A percentile compares a stretch with the other conserved stretches of the same genome.
These are phyloP conservation scores for Ambrosiella xylebori DNA, from an alignment of 2,329 filamentous ascomycete genomes.

Conservation along the genomic window DNA sequence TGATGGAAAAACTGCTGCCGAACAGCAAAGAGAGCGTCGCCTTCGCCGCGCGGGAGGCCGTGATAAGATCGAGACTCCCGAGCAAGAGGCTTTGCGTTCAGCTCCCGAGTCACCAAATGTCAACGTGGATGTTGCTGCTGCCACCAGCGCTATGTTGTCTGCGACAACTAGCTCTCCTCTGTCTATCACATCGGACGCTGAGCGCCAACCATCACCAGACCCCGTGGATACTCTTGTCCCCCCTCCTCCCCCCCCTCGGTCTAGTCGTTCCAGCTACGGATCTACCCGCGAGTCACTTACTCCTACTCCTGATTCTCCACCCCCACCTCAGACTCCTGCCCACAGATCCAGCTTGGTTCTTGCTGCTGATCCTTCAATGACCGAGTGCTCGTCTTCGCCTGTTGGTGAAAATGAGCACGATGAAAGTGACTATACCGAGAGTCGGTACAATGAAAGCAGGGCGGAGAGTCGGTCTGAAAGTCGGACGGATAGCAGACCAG, in stretches of 20 bases:
- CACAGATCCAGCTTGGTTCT: neutral
- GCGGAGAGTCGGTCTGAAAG: neutral
- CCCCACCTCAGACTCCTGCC: neutral
- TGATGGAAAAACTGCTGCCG: constrained; percentile 43
- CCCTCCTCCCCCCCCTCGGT: constrained; percentile 2
- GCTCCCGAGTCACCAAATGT: constrained; percentile 2
- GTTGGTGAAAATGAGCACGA: neutral
- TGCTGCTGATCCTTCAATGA: neutral
- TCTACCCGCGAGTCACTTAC: constrained; percentile 10
- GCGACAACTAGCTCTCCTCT: constrained; percentile 3
- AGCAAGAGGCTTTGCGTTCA: constrained; percentile 9
- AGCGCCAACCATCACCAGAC: constrained; percentile 17
- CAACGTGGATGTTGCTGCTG: constrained; percentile 4
- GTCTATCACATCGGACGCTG: constrained; percentile 24
- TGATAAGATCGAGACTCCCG: constrained; percentile 21
- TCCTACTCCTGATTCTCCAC: constrained; percentile 2
- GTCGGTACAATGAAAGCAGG: neutral
- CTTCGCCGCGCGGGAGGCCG: constrained; percentile 44
- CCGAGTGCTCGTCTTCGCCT: constrained; percentile 6
- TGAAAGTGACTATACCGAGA: constrained; percentile 1
- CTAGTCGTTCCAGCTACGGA: constrained; percentile 6
- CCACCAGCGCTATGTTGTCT: constrained; percentile 1
- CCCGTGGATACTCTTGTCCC: constrained; percentile 2
- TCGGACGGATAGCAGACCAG: neutral
- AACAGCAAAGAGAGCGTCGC: constrained; percentile 50